phyloP scores from a whole-genome alignment of 345 rosid species.

The Populus tremula region DNA sequence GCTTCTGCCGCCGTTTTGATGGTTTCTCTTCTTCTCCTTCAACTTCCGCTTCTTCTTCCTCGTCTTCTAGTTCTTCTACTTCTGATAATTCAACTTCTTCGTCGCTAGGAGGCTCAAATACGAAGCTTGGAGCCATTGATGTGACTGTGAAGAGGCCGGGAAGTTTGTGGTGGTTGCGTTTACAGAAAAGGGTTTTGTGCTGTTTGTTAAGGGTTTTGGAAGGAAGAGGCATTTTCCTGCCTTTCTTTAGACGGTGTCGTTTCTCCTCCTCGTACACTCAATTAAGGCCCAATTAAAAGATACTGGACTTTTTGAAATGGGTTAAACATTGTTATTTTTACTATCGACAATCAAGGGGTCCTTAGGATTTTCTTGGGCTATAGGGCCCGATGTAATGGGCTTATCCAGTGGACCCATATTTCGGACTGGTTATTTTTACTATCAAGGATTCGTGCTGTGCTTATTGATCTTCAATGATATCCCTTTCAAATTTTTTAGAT shows the following conservation, averaged over 20 bases:
- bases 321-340: too few species aligned
- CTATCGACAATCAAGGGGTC: too few species aligned
- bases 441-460: too few species aligned
- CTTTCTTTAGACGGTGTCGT: not conserved
- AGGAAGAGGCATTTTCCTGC: not conserved
- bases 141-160: not conserved
- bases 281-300: not conserved
- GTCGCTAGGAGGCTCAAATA: conserved; percentile 67
- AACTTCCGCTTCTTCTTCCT: conserved; percentile 21
- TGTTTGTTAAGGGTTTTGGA: too few species aligned
- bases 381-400: not conserved
- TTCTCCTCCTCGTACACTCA: too few species aligned
- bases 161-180: not conserved
- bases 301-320: not conserved
- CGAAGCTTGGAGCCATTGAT: conserved; percentile 49
- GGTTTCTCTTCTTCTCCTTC: conserved; percentile 28
- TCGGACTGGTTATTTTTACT: too few species aligned
- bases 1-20: conserved; percentile 23
- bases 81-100: conserved; percentile 48
- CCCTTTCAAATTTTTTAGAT: too few species aligned
- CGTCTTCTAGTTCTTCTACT: conserved; percentile 12
- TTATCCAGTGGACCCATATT: not conserved
- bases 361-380: not conserved
- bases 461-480: too few species aligned
- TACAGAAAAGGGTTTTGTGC: not conserved